Percentiles rank a stretch among this genome's conserved stretches.
Conservation (phyloP, 2,329 filamentous ascomycete species). For the Talaromyces albobiverticillius region DNA sequence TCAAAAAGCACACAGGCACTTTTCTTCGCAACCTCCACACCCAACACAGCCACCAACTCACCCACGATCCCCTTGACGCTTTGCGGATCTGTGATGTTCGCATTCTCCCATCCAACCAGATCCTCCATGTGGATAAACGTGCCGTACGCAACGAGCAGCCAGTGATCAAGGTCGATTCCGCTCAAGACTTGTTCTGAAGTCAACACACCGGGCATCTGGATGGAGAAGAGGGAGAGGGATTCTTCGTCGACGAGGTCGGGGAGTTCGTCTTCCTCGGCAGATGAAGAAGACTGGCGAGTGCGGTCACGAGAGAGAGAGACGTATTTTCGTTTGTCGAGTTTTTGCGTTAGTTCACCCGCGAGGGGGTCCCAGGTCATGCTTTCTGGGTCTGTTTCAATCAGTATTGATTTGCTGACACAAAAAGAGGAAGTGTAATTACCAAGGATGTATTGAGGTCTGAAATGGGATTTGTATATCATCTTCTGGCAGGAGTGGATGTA, state of each 20-base stretch:
- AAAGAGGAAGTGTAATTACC: constrained; percentile 29
- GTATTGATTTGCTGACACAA: neutral
- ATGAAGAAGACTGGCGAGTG: constrained; percentile 15
- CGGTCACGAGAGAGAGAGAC: constrained; percentile 44
- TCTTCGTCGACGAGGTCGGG: constrained; percentile 32
- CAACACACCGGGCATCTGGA: constrained; percentile 47
- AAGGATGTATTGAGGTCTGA: constrained; percentile 47
- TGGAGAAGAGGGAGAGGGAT: constrained; percentile 44
- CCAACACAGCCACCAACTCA: constrained; percentile 45
- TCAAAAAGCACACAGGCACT: constrained; percentile 41
- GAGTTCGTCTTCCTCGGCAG: constrained; percentile 1
- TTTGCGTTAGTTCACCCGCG: constrained; percentile 38
- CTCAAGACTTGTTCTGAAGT: constrained; percentile 39
- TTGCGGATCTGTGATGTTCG: constrained; percentile 39
- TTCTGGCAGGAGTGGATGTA: constrained; percentile 60
- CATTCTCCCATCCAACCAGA: constrained; percentile 46
- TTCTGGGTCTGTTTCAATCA: constrained; percentile 41
- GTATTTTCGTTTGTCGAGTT: constrained; percentile 43
- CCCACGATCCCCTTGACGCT: constrained; percentile 48
- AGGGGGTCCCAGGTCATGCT: constrained; percentile 44
- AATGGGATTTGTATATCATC: constrained; percentile 51
- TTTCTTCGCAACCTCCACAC: constrained; percentile 40
- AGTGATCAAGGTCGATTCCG: constrained; percentile 42
- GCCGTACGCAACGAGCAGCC: constrained; percentile 41
- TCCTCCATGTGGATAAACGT: constrained; percentile 47